phyloP scores from a whole-genome alignment of 345 rosid species.

The Eucalyptus lansdowneana region DNA sequence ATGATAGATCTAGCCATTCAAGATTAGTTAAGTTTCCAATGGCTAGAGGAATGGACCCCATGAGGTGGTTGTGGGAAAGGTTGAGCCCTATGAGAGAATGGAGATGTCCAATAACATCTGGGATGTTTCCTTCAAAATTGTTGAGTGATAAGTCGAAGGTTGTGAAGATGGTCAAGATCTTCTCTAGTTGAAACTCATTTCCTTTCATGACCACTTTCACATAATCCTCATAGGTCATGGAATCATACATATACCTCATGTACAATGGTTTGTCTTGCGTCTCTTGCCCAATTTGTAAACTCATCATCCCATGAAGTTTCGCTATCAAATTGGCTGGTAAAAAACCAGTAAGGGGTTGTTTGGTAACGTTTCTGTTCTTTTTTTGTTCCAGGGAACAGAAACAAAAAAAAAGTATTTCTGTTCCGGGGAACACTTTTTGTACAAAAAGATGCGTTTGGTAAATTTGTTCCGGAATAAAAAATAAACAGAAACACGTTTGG shows the following conservation, averaged over 20 bases:
- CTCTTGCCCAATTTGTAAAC: not conserved
- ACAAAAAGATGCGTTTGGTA: too few species aligned
- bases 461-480: too few species aligned
- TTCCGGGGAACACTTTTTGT: too few species aligned
- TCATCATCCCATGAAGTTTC: not conserved
- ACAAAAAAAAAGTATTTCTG: too few species aligned
- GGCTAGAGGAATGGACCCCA: not conserved
- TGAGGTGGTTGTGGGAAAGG: not conserved
- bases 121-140: not conserved
- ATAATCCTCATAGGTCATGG: not conserved
- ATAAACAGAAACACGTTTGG: too few species aligned
- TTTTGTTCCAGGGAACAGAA: too few species aligned
- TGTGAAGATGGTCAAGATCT: not conserved
- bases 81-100: not conserved
- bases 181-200: not conserved
- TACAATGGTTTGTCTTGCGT: rapidly evolving
- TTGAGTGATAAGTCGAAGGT: not conserved
- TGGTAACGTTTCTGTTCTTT: too few species aligned
- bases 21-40: not conserved
- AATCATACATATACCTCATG: not conserved
- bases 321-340: not conserved
- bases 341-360: not conserved
- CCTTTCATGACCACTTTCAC: not conserved
- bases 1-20: not conserved
- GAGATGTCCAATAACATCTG: not conserved